Base-by-base conservation (phyloP, 1,284 basidiomycete genomes). In the Melampsora larici-populina region DNA sequence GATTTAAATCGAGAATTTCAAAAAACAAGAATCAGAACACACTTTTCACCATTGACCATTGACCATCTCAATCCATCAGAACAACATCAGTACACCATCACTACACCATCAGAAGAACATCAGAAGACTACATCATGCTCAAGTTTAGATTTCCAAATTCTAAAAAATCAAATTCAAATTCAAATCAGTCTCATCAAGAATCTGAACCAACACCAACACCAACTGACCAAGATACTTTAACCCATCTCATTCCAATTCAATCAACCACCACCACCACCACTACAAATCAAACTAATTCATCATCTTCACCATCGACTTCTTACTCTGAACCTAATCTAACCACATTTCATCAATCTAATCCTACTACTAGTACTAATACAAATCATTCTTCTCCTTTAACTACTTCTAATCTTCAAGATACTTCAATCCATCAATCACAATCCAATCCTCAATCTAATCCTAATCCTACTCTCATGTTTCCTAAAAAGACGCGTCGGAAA, bases 401-500 rank as follows among this genome's bases (percentile, higher is more conserved):
- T 63, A 6, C 7, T 26, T 26, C 62, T 63, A 6, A 63, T 63
- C 21, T 5, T n/a, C 62, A 63, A n/a, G n/a, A n/a, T n/a, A n/a
- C n/a, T 63, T 17, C 62, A 26, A 7, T 9, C 2, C 4, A 21
- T 63, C 62, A 63, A 73, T 36, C 70, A 48, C 33, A 40, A 17
- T 49, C 26, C 8, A 67, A 55, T 9, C 63, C 29, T n/a, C 29
- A 66, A 33, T 49, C 62, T 31, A 46, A 3, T 67, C 65, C 65
- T 13, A 67, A 29, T 33, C 65, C 29, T 29, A 4, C 18, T 33
- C 21, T 29, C 7, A 46, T n/a, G 15, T 29, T 62, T n/a, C 58
- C 73, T 33, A 60, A 65, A 43, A 75, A 75, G 29, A 67, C 65
- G 33, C 51, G 65, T 21, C 33, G 73, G 18, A 75, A 75, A 68